Evolutionary conservation across 2,329 filamentous ascomycete genomes (phyloP), one percentile per base, ranked within the genome.

Genomic region (Hypocrella siamensis): DNA sequence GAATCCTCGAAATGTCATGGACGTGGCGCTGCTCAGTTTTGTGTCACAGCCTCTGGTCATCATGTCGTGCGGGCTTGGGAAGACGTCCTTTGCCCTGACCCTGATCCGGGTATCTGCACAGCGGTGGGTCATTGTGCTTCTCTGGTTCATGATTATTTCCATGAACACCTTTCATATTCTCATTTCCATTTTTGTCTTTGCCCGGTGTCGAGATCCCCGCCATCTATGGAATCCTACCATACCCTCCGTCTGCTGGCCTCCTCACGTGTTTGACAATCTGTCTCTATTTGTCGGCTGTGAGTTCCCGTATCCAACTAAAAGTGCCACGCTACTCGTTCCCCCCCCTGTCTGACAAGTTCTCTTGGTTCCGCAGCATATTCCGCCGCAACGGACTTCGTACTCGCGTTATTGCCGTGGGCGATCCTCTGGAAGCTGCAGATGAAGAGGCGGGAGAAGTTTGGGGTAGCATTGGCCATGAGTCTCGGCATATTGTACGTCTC

Each of bases 21-120:
- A 37, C 17, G 32, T 37, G 17, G 31, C 26, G 4, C 15, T 34
- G 12, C 29, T 37, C 8, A 32, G 35, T 15, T 37, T 37, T n/a
- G 29, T 34, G 12, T 34, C 35, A 15, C 35, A 37, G 12, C 35
- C 32, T 14, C 12, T 37, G 5, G 32, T 37, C 15, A n/a, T 34
- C 22, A 34, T 37, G 35, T 37, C 35, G 8, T 37, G 35, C 22
- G 35, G 29, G 15, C 28, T 37, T 15, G 35, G 35, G 14, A 37
- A 37, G 26, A 37, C 35, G 1, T 34, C 25, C 5, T 37, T 37
- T 22, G 31, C 35, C n/a, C 22, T 37, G 26, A 34, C 29, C 1
- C 18, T 37, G 12, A 32, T 37, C 14, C 28, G 35, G n/a, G 35
- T 37, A 3, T 32, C 35, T 11, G 27, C 26, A 11, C 35, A 37